Conservation (phyloP, 1,284 basidiomycete species). For the Amylostereum areolatum region DNA sequence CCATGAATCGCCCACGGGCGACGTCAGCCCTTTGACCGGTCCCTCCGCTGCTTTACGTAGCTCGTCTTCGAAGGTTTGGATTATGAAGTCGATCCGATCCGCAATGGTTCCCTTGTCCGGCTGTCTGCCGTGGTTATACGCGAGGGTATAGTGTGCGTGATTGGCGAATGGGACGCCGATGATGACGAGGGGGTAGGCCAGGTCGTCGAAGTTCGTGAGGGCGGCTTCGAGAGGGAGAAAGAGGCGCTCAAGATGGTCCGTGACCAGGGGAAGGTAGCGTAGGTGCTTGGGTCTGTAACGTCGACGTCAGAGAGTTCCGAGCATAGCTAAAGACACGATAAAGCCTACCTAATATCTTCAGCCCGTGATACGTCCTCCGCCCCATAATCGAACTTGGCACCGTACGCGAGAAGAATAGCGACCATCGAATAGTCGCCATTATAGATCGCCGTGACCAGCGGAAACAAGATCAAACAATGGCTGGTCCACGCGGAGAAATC, state of each 20-base stretch:
- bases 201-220: constrained; percentile 30
- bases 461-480: constrained; percentile 21
- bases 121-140: too few relatives aligned
- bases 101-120: too few relatives aligned
- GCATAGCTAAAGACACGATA: too few relatives aligned
- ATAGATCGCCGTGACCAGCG: constrained; percentile 31
- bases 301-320: too few relatives aligned
- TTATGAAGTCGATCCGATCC: too few relatives aligned
- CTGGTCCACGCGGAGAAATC: constrained; percentile 32
- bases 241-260: constrained; percentile 1
- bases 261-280: too few relatives aligned
- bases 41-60: too few relatives aligned
- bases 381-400: constrained; percentile 27
- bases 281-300: too few relatives aligned
- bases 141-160: neutral
- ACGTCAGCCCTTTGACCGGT: too few relatives aligned
- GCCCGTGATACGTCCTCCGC: constrained; percentile 27
- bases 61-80: too few relatives aligned
- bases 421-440: constrained; percentile 30
- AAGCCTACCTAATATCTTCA: too few relatives aligned
- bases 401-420: constrained; percentile 34
- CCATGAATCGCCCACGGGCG: too few relatives aligned
- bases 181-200: constrained; percentile 35
- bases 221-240: constrained; percentile 37
- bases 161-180: constrained; percentile 34